Evolutionary conservation across 2,329 filamentous ascomycete species (phyloP).

Genomic region (Colletotrichum gigasporum): DNA sequence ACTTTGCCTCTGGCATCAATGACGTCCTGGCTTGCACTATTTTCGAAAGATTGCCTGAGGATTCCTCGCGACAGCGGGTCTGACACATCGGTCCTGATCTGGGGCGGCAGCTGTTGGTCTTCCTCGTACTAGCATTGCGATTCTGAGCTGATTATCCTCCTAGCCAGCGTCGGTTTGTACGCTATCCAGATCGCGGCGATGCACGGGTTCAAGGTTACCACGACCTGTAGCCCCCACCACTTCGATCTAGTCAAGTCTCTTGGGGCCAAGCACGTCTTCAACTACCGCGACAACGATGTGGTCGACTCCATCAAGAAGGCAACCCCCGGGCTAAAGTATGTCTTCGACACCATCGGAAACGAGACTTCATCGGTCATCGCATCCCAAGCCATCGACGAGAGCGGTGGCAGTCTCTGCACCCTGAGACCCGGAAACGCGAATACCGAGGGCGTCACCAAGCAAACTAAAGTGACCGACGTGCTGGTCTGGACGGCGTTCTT

Average conservation of each 20-base stretch:
- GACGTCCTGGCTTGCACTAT: conserved; percentile 51
- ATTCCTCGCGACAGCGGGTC: conserved; percentile 37
- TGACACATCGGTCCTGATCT: conserved; percentile 45
- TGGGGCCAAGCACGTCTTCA: conserved; percentile 47
- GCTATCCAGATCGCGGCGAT: conserved; percentile 45
- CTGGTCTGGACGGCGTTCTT: conserved; percentile 54
- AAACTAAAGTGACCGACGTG: conserved; percentile 49
- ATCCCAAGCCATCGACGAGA: conserved; percentile 40
- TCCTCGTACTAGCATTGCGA: rapidly evolving
- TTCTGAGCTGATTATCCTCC: background rate
- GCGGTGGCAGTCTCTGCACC: conserved; percentile 47
- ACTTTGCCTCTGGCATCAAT: conserved; percentile 49
- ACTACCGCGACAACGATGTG: conserved; percentile 49
- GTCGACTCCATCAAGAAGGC: conserved; percentile 44
- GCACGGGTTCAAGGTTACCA: conserved; percentile 43
- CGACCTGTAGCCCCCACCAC: conserved; percentile 46
- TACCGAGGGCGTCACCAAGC: conserved; percentile 44
- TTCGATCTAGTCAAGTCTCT: conserved; percentile 41
- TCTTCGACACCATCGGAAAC: conserved; percentile 55
- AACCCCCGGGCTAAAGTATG: conserved; percentile 44
- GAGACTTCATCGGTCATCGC: conserved; percentile 42
- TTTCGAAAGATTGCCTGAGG: conserved; percentile 46
- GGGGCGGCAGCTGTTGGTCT: conserved; percentile 53
- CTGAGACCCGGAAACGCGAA: conserved; percentile 50
- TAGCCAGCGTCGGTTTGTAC: conserved; percentile 49